Percentiles rank a stretch among this genome's conserved stretches.
These are phyloP conservation scores for Diaporthe destruens DNA, from an alignment of 2,329 filamentous ascomycete species.

Conservation along the genomic window DNA sequence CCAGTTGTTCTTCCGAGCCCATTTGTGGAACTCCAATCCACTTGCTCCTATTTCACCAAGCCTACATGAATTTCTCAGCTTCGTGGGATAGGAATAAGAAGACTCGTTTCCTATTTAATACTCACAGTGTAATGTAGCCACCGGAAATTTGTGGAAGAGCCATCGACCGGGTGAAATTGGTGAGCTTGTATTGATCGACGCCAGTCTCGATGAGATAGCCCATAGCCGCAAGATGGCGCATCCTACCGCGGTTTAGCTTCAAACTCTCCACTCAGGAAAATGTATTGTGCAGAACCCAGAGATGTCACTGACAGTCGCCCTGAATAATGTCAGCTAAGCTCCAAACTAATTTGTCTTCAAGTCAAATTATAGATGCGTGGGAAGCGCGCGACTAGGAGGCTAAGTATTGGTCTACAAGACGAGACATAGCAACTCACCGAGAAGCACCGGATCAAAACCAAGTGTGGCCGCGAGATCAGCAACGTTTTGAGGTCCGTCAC, in stretches of 20 bases:
- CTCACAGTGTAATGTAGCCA: conserved; percentile 47
- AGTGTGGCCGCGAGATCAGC: conserved; percentile 49
- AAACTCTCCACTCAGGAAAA: neutral
- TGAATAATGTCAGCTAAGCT: neutral
- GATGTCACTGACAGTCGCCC: neutral
- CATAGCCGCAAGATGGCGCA: conserved; percentile 55
- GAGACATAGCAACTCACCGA: conserved; percentile 47
- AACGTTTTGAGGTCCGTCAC: conserved; percentile 49
- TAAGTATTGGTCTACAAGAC: too few relatives aligned
- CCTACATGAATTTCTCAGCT: neutral
- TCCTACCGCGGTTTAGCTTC: conserved; percentile 12
- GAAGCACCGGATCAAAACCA: conserved; percentile 47
- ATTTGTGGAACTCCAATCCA: conserved; percentile 17
- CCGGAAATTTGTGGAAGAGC: conserved; percentile 51
- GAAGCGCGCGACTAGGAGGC: too few relatives aligned
- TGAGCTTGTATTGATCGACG: conserved; percentile 53
- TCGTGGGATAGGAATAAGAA: neutral
- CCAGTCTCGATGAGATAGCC: conserved; percentile 54
- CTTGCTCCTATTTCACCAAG: conserved; percentile 21
- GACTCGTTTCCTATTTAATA: neutral
- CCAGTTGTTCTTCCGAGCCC: conserved; percentile 22
- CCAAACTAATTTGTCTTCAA: neutral
- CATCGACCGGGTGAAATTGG: conserved; percentile 54
- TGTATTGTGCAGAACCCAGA: neutral
- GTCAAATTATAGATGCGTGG: too few relatives aligned